Evolutionary conservation across 768 basidiomycete species (phyloP), one percentile per base, ranked within the genome.

Genomic region (Butyriboletus loyo): DNA sequence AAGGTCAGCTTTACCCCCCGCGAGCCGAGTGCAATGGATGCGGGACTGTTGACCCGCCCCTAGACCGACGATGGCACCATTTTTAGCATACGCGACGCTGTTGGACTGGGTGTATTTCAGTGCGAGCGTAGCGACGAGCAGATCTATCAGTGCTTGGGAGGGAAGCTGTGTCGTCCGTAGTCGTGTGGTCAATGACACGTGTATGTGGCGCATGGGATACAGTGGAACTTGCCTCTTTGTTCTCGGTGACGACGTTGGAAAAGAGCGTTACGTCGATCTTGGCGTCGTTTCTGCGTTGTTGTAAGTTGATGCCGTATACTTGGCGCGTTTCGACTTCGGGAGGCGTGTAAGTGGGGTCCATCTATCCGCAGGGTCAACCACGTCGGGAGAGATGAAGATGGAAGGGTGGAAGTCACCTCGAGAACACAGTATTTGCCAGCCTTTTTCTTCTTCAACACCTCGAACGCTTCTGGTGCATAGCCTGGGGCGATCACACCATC

Each of bases 61-160:
- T 42, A 98, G 87, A 42, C 96, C 97, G 61, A 99, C 81, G 68
- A 96, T 88, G 14, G 94, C 85, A 13, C 97, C 97, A 63, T 84
- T 87, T 63, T 84, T 86, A 1, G 95, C 92, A 66, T 97, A 99
- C 28, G 96, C 88, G 47, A 99, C 97, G 56, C 92, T 95, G 80
- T 99, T 98, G 45, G 97, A 99, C 70, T 98, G 97, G 1, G 97
- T 99, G 79, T 98, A 99, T 71, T 98, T 99, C 63, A 98, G 80
- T 1, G 96, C 89, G 22, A 98, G 85, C 11, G 97, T 98, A 28
- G 97, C 96, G 51, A 98, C 92, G 59, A 95, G 91, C 53, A 99
- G 77, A 69, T 98, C 97, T n/a, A 81, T 91, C 49, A 90, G 62
- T 2, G 93, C 96, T 35, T 79, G 72, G 24, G 75, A 61, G 13